Conservation (phyloP, 2,329 filamentous ascomycete genomes). For the Fusarium brachygibbosum region DNA sequence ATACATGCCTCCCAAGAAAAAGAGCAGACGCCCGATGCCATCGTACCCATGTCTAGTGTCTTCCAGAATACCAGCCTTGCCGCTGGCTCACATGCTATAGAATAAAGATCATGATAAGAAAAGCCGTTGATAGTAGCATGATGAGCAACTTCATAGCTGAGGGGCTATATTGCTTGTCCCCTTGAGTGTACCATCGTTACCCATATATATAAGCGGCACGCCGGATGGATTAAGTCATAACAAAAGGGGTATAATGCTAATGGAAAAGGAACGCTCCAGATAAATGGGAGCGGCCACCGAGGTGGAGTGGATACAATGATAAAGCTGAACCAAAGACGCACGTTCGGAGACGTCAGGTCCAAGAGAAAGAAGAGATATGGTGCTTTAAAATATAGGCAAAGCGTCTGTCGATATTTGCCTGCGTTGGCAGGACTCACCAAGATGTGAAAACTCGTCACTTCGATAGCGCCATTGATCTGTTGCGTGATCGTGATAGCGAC, state of each 20-base stretch:
- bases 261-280: conserved; percentile 8
- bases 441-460: conserved; percentile 16
- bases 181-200: conserved; percentile 8
- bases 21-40: conserved; percentile 14
- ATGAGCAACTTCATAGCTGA: conserved; percentile 9
- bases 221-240: conserved; percentile 23
- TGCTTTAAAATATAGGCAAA: conserved; percentile 34
- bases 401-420: conserved; percentile 35
- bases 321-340: conserved; percentile 12
- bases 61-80: conserved; percentile 10
- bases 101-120: conserved; percentile 10
- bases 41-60: conserved; percentile 27
- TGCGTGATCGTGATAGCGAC: conserved; percentile 11
- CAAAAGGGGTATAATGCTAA: conserved; percentile 37
- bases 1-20: conserved; percentile 12
- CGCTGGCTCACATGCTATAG: background rate
- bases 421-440: conserved; percentile 35
- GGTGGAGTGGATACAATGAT: conserved; percentile 14
- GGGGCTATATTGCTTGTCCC: conserved; percentile 9
- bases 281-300: conserved; percentile 12
- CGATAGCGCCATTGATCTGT: conserved; percentile 29
- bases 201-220: conserved; percentile 5
- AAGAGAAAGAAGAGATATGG: background rate
- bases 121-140: conserved; percentile 3
- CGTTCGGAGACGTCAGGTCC: background rate